Percentiles rank a stretch among this genome's conserved stretches.
These are phyloP conservation scores for Trametes sp. DNA, from an alignment of 1,284 basidiomycete species.

Conservation along the genomic window DNA sequence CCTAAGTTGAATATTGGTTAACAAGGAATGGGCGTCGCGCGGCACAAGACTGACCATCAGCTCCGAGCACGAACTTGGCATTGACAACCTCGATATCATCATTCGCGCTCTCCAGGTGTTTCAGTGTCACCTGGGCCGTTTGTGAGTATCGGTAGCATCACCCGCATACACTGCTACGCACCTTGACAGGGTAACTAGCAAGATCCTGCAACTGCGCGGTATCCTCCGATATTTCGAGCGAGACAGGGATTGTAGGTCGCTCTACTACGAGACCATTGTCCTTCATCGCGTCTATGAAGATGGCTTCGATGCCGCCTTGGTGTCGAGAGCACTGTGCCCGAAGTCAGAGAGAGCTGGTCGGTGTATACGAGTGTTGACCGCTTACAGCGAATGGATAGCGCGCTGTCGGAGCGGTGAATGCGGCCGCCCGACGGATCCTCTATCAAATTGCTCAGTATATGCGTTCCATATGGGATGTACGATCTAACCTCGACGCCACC, in stretches of 20 bases:
- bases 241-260: constrained; percentile 61
- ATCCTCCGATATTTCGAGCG: constrained; percentile 59
- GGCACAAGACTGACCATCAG: constrained; percentile 51
- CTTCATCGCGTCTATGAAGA: constrained; percentile 73
- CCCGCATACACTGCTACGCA: constrained; percentile 38
- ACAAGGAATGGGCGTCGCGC: not conserved
- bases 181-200: constrained; percentile 63
- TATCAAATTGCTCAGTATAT: constrained; percentile 35
- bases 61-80: constrained; percentile 63
- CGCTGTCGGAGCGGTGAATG: constrained; percentile 59
- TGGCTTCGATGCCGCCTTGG: constrained; percentile 76
- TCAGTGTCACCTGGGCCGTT: constrained; percentile 46
- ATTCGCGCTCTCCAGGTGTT: constrained; percentile 38
- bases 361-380: not conserved
- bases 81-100: constrained; percentile 51
- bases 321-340: constrained; percentile 51
- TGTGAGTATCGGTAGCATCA: not conserved
- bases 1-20: constrained; percentile 42
- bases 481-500: constrained; percentile 66
- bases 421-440: constrained; percentile 66
- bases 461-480: not conserved
- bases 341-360: not conserved
- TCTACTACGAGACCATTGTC: constrained; percentile 57
- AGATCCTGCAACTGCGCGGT: constrained; percentile 49
- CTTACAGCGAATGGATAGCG: constrained; percentile 72